These are phyloP conservation scores for Penicillium fuscoglaucum DNA, from an alignment of 2,329 filamentous ascomycete genomes.

Conservation along the genomic window DNA sequence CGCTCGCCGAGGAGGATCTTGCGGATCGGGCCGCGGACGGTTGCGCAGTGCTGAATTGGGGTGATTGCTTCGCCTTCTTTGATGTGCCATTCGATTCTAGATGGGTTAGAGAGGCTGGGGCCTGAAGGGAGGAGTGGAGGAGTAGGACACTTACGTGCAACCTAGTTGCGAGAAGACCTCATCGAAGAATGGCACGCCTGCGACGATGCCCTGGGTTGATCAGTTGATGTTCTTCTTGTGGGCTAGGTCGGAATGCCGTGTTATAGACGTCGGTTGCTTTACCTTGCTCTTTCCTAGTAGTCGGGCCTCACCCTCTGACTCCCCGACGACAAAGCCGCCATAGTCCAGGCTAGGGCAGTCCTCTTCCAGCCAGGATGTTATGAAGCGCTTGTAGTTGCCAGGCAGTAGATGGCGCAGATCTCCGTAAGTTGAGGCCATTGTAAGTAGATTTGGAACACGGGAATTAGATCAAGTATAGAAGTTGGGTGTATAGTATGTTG, in stretches of 20 bases:
- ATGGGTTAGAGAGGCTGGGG: neutral
- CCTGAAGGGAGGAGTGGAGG: neutral
- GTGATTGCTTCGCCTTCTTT: slow-evolving; percentile 71
- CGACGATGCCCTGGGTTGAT: slow-evolving; percentile 67
- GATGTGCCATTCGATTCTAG: slow-evolving; percentile 79
- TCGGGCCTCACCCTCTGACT: slow-evolving; percentile 45
- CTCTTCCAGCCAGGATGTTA: slow-evolving; percentile 86
- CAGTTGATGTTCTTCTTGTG: neutral
- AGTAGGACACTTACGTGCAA: slow-evolving; percentile 61
- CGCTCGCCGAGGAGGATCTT: slow-evolving; percentile 87
- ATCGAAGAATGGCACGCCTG: slow-evolving; percentile 91
- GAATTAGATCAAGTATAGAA: neutral
- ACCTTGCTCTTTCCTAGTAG: slow-evolving; percentile 60
- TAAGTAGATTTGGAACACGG: neutral
- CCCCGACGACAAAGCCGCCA: slow-evolving; percentile 91
- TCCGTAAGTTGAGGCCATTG: slow-evolving; percentile 60
- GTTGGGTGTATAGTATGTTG: neutral
- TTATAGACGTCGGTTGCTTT: neutral
- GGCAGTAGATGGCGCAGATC: slow-evolving; percentile 74
- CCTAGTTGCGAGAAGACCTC: slow-evolving; percentile 89
- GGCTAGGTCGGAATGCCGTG: too few species aligned
- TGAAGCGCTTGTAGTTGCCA: slow-evolving; percentile 75
- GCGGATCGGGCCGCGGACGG: slow-evolving; percentile 79
- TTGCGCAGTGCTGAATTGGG: slow-evolving; percentile 69
- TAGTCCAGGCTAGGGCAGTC: slow-evolving; percentile 97